Evolutionary conservation across 129 eudicot species (phyloP).

Genomic region (Apium graveolens): DNA sequence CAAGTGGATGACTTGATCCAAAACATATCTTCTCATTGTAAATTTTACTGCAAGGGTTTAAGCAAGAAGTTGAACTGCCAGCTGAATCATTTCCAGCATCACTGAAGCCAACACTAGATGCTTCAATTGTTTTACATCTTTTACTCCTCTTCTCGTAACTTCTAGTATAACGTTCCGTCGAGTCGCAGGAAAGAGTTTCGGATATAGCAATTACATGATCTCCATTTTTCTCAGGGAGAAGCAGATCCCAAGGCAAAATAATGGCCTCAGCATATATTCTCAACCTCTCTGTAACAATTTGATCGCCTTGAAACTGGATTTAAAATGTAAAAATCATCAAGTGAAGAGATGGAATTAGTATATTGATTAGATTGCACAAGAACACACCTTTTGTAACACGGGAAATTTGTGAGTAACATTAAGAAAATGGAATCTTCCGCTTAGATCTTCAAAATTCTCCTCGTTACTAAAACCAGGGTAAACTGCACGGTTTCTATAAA

Average conservation of each 20-base stretch:
- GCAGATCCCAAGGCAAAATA: conserved; percentile 67
- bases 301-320: conserved; percentile 52
- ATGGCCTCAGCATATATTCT: conserved; percentile 55
- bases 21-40: conserved; percentile 12
- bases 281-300: conserved; percentile 30
- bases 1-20: conserved; percentile 20
- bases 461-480: conserved; percentile 23
- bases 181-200: conserved; percentile 9
- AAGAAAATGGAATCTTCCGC: conserved; percentile 67
- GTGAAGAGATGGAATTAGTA: conserved; percentile 4
- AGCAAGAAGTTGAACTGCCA: conserved; percentile 9
- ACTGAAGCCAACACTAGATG: conserved; percentile 11
- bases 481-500: conserved; percentile 24
- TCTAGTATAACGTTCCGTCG: conserved; percentile 11
- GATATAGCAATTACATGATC: conserved; percentile 9
- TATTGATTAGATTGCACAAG: conserved; percentile 2
- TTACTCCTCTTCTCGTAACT: conserved; percentile 14
- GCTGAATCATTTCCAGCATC: conserved; percentile 19
- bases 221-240: conserved; percentile 25
- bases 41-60: conserved; percentile 9
- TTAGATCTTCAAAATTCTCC: conserved; percentile 28
- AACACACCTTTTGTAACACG: conserved; percentile 48
- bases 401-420: conserved; percentile 64
- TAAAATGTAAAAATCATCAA: conserved; percentile 8
- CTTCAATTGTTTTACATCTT: conserved; percentile 32